phyloP scores from a whole-genome alignment of 305 asterid species.

The Fraxinus sp. region DNA sequence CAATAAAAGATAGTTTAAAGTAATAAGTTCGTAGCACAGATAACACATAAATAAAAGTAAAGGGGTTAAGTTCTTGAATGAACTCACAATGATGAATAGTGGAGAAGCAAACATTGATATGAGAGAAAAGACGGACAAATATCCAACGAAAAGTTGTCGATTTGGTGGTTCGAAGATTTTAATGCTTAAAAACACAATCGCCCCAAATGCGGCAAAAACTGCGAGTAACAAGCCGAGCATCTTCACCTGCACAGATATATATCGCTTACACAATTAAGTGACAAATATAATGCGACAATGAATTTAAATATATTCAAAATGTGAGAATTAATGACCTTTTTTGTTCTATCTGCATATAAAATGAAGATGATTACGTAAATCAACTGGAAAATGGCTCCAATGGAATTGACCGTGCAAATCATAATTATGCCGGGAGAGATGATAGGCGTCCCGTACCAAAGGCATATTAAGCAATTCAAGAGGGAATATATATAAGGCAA shows the following conservation, averaged over 20 bases:
- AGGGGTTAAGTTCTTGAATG: neutral
- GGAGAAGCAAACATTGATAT: conserved; percentile 89
- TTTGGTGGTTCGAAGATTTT: conserved; percentile 51
- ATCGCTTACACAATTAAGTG: neutral
- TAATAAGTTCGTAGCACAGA: conserved; percentile 8
- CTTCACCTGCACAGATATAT: conserved; percentile 51
- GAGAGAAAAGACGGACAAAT: conserved; percentile 59
- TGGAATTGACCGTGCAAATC: conserved; percentile 64
- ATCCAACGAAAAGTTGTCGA: conserved; percentile 74
- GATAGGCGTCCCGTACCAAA: conserved; percentile 76
- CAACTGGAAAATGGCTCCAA: conserved; percentile 74
- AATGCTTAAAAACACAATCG: conserved; percentile 49
- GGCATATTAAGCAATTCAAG: conserved; percentile 76
- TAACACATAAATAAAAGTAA: neutral
- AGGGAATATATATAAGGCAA: conserved; percentile 73
- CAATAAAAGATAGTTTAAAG: neutral
- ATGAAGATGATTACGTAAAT: conserved; percentile 55
- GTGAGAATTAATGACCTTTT: conserved; percentile 35
- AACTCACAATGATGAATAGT: conserved; percentile 67
- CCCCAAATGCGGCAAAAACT: conserved; percentile 48
- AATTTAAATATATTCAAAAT: conserved; percentile 1
- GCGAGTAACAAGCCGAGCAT: conserved; percentile 59
- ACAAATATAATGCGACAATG: neutral
- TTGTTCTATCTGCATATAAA: conserved; percentile 45
- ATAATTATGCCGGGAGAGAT: conserved; percentile 59